Evolutionary conservation across 2,329 filamentous ascomycete species (phyloP), one percentile per base, ranked within the genome.

Genomic region (Epichloe hybrida): DNA sequence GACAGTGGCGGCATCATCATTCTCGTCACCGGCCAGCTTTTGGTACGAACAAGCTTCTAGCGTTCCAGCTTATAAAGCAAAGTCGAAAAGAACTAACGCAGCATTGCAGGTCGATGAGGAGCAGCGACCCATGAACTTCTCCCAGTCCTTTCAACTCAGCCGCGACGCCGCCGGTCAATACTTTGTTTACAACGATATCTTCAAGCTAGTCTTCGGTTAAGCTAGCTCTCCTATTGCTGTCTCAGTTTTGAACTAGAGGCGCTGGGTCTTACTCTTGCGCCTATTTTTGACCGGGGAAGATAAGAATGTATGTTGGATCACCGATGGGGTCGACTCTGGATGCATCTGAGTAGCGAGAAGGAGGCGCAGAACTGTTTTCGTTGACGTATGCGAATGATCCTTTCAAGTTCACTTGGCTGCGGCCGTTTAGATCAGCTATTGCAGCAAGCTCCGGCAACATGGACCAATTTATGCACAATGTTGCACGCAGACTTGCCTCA

Each of bases 141-240:
- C 83, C 51, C 90, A 97, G 73, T 72, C 79, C 51, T 97, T 97
- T 79, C 86, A 94, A 69, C 83, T 97, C 55, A 69, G 81, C 57
- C 83, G 81, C 54, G 84, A 88, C 50, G 69, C 69, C 48, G 70
- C 70, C 49, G 84, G 81, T 60, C 81, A 76, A 70, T 95, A 85
- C 75, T 96, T 80, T 68, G 86, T 97, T 66, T 84, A 83, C 74
- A 96, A 97, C 76, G 91, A 97, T 69, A 72, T 97, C 67, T 97
- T 97, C 82, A 87, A 87, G 72, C 80, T 97, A 55, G 79, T 95
- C 59, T 91, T 86, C 70, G 75, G 70, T 64, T 79, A 72, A 49
- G 12, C 9, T 46, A 17, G 13, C 17, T 31, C 11, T 35, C 13
- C 15, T 12, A 17, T 37, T 37, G 34, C 13, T 3, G 37, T 35